Conservation (phyloP, 2,329 filamentous ascomycete species). For the Colletotrichum musae region DNA sequence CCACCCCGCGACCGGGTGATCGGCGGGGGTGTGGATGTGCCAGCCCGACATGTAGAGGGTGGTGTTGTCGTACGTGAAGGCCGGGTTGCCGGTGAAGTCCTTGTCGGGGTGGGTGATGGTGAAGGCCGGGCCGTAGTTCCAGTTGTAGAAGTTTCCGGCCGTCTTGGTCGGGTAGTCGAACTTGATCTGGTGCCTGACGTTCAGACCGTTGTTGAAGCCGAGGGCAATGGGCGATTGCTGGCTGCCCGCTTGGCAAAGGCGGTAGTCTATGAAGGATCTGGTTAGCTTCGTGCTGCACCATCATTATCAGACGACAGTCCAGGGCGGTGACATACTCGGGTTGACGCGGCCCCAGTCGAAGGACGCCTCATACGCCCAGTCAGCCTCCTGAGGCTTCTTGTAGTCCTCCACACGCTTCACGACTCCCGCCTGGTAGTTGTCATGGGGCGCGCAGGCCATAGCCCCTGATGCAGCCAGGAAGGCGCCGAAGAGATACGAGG, state of each 20-base stretch:
- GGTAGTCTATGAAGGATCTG: conserved; percentile 16
- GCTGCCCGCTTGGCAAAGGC: conserved; percentile 63
- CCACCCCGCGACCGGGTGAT: conserved; percentile 60
- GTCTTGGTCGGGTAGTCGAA: conserved; percentile 57
- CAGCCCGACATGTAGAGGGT: conserved; percentile 63
- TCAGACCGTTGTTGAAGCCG: conserved; percentile 55
- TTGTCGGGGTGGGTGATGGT: conserved; percentile 53
- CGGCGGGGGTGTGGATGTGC: conserved; percentile 66
- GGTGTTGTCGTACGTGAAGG: conserved; percentile 60
- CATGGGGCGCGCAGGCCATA: conserved; percentile 26
- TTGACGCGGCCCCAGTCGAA: conserved; percentile 36
- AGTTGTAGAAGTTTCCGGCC: conserved; percentile 61
- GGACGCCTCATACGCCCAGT: conserved; percentile 38
- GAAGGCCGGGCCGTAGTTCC: conserved; percentile 63
- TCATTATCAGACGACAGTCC: neutral
- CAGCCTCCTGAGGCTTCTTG: conserved; percentile 4
- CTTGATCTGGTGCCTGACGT: conserved; percentile 53
- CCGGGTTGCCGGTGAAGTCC: conserved; percentile 55
- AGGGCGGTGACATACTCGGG: conserved; percentile 9
- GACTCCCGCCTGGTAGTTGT: neutral
- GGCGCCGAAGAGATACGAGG: neutral
- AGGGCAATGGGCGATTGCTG: conserved; percentile 65
- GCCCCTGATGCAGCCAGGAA: conserved; percentile 3
- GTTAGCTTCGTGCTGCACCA: no score
- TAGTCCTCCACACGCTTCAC: conserved; percentile 14